Percentiles rank a stretch among this genome's conserved stretches.
These are phyloP conservation scores for Sordariomycetes sp. DNA, from an alignment of 2,329 filamentous ascomycete genomes.

Conservation along the genomic window DNA sequence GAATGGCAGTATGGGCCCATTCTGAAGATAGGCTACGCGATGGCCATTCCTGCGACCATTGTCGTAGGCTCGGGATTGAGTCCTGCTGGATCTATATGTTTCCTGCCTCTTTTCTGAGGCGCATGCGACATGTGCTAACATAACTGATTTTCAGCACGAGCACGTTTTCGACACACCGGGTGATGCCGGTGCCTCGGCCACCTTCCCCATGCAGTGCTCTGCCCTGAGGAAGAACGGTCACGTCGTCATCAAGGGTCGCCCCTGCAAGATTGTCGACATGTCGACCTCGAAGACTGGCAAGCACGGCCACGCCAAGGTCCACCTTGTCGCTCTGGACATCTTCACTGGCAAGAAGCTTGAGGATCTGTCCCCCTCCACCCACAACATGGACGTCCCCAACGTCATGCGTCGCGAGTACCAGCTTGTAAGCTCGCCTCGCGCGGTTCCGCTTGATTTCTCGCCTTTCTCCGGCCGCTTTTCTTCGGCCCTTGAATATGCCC, in stretches of 20 bases:
- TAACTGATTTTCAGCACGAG: slow-evolving; percentile 38
- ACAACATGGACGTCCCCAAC: slow-evolving; percentile 96
- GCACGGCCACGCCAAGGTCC: slow-evolving; percentile 99
- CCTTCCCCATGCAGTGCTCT: slow-evolving; percentile 98
- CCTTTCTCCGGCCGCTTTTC: too few species aligned
- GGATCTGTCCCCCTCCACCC: slow-evolving; percentile 95
- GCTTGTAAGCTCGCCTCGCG: slow-evolving; percentile 63
- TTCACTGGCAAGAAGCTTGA: slow-evolving; percentile 99
- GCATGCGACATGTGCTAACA: neutral
- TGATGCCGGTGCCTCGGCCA: slow-evolving; percentile 90
- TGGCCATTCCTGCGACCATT: neutral
- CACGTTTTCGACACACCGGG: slow-evolving; percentile 66
- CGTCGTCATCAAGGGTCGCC: slow-evolving; percentile 96
- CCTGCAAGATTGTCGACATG: slow-evolving; percentile 99
- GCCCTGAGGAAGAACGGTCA: slow-evolving; percentile 98
- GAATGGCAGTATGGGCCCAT: neutral
- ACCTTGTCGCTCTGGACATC: slow-evolving; percentile 95
- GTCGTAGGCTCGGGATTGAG: neutral
- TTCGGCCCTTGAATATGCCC: neutral
- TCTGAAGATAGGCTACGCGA: neutral
- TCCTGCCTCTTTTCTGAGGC: too few species aligned
- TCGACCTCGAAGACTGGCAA: slow-evolving; percentile 99
- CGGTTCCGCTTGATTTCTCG: too few species aligned
- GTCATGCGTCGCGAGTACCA: slow-evolving; percentile 84
- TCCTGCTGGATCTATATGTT: too few species aligned